A percentile compares a stretch with the other conserved stretches of the same genome.
Conservation (phyloP, 2,329 filamentous ascomycete species). For the Exophiala lecanii-corni region DNA sequence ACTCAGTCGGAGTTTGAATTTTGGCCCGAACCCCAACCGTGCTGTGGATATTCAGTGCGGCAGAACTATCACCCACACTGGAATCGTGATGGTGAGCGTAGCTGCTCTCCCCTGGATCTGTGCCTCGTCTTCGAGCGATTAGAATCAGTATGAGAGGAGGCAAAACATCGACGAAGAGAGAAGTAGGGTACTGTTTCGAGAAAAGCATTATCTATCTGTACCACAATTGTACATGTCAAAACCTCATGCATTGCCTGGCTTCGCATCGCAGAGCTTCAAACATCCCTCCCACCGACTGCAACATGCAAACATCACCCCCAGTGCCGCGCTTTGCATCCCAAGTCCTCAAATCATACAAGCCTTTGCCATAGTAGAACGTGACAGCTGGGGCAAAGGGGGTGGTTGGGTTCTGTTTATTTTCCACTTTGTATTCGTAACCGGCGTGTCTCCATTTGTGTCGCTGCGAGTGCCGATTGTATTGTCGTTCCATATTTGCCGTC, state of each 20-base stretch:
- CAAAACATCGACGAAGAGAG: too few relatives aligned
- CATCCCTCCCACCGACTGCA: not conserved
- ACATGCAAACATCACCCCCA: not conserved
- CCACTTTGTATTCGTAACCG: not conserved
- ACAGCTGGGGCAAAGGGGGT: not conserved
- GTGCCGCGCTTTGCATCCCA: not conserved
- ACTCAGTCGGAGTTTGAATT: too few relatives aligned
- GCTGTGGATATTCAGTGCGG: too few relatives aligned
- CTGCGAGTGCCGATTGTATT: not conserved
- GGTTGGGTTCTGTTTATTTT: not conserved
- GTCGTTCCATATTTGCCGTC: too few relatives aligned
- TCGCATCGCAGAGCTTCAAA: not conserved
- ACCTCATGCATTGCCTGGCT: not conserved
- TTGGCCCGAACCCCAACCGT: too few relatives aligned
- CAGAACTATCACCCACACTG: too few relatives aligned
- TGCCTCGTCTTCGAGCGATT: too few relatives aligned
- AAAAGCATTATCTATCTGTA: slow-evolving; percentile 5
- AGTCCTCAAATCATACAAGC: not conserved
- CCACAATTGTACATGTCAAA: slow-evolving; percentile 1
- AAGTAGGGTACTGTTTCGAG: too few relatives aligned
- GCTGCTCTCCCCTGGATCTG: too few relatives aligned
- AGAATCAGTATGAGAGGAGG: too few relatives aligned
- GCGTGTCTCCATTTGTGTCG: not conserved
- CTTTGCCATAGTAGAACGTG: not conserved
- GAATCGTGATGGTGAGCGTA: too few relatives aligned